These are phyloP conservation scores for Starmerella vaccinii DNA, from an alignment of 805 yeast genomes.

Conservation along the genomic window DNA sequence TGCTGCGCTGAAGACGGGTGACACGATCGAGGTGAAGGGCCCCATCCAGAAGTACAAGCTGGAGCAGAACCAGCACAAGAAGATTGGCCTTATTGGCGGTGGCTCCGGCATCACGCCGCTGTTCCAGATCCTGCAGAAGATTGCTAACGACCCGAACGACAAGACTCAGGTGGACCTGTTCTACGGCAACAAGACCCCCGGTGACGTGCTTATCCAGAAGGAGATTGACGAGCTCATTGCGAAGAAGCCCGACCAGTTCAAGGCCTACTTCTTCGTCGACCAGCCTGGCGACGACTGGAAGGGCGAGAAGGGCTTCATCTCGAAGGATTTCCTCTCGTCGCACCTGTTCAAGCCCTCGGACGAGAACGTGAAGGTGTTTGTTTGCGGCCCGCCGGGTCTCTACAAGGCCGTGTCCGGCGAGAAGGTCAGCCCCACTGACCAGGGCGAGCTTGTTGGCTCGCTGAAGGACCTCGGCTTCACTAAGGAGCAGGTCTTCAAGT, in stretches of 20 bases:
- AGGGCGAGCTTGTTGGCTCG: constrained; percentile 87
- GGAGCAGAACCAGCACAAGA: constrained; percentile 72
- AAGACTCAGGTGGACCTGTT: constrained; percentile 75
- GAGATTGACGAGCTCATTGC: constrained; percentile 63
- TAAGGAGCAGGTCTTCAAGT: constrained; percentile 82
- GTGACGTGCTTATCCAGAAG: constrained; percentile 71
- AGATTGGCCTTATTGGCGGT: constrained; percentile 80
- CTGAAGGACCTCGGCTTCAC: constrained; percentile 80
- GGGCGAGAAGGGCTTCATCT: constrained; percentile 51
- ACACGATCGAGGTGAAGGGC: constrained; percentile 84
- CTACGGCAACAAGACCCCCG: constrained; percentile 67
- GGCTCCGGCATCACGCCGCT: constrained; percentile 96
- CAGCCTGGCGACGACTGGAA: constrained; percentile 28
- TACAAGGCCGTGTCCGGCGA: constrained; percentile 79
- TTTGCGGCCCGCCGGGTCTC: constrained; percentile 93
- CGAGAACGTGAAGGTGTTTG: constrained; percentile 63
- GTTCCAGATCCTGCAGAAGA: constrained; percentile 71
- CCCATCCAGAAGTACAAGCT: constrained; percentile 87
- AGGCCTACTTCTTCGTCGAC: constrained; percentile 72
- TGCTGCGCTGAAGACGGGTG: constrained; percentile 59
- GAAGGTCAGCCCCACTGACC: constrained; percentile 78
- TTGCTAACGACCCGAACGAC: constrained; percentile 71
- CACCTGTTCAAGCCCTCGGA: constrained; percentile 54
- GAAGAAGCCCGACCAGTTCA: constrained; percentile 67
- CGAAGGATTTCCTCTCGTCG: constrained; percentile 57